Conservation (phyloP, 768 basidiomycete genomes). For the Suillus subalutaceus region DNA sequence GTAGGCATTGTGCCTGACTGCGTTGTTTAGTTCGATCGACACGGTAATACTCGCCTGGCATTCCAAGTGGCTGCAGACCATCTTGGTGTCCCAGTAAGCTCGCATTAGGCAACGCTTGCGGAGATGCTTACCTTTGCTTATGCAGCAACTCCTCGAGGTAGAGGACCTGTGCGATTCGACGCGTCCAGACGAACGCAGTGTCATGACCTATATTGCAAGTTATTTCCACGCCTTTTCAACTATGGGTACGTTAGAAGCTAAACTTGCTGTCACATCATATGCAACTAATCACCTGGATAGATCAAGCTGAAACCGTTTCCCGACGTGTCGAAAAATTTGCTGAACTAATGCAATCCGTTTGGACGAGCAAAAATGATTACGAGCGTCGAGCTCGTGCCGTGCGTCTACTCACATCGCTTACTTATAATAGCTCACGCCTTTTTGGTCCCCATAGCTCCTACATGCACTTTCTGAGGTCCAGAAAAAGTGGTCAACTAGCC, state of each 20-base stretch:
- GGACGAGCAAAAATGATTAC: slow-evolving; percentile 89
- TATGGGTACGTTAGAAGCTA: slow-evolving; percentile 66
- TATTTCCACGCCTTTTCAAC: slow-evolving; percentile 98
- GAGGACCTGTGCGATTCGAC: slow-evolving; percentile 88
- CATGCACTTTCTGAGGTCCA: slow-evolving; percentile 68
- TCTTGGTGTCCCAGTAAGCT: slow-evolving; percentile 85
- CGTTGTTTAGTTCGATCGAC: slow-evolving; percentile 61
- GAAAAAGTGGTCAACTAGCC: slow-evolving; percentile 65
- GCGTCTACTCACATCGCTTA: slow-evolving; percentile 21
- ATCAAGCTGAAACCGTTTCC: slow-evolving; percentile 93
- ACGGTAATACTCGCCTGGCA: slow-evolving; percentile 84
- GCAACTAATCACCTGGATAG: slow-evolving; percentile 40
- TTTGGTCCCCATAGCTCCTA: slow-evolving; percentile 52
- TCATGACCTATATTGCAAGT: slow-evolving; percentile 98
- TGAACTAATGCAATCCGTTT: slow-evolving; percentile 91
- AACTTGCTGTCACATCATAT: not conserved
- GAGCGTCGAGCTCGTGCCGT: slow-evolving; percentile 82
- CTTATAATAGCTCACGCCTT: slow-evolving; percentile 1
- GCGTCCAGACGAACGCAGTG: slow-evolving; percentile 93
- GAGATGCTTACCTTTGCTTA: not conserved
- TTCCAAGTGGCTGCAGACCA: slow-evolving; percentile 88
- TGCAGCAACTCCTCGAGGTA: slow-evolving; percentile 92
- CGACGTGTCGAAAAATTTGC: slow-evolving; percentile 95
- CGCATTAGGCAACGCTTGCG: not conserved
- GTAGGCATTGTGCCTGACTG: slow-evolving; percentile 15